These are phyloP conservation scores for Simplicillium sp. DNA, from an alignment of 2,329 filamentous ascomycete genomes.

Conservation along the genomic window DNA sequence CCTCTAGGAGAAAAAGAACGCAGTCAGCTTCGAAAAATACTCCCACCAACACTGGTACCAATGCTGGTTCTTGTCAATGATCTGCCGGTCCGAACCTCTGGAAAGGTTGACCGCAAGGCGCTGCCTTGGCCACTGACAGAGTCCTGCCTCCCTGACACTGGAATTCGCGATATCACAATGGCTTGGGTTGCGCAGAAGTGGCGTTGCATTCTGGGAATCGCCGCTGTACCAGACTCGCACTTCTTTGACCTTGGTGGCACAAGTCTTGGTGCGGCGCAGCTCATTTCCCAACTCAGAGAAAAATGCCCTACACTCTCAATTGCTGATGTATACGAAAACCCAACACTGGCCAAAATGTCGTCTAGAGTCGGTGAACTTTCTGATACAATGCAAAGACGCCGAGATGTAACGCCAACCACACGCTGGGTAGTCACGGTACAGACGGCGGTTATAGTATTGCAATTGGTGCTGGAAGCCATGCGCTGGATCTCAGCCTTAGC, in stretches of 20 bases:
- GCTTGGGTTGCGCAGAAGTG: conserved; percentile 12
- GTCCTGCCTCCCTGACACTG: not conserved
- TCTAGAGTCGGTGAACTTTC: conserved; percentile 9
- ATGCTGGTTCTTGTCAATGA: conserved; percentile 11
- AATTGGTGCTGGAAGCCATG: conserved; percentile 7
- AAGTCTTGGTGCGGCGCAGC: conserved; percentile 13
- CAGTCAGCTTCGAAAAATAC: conserved; percentile 4
- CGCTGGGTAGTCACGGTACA: conserved; percentile 10
- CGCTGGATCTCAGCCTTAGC: conserved; percentile 7
- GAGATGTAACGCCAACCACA: conserved; percentile 10
- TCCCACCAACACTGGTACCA: conserved; percentile 11
- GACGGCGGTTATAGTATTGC: conserved; percentile 6
- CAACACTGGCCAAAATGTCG: conserved; percentile 9
- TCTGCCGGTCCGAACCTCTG: conserved; percentile 11
- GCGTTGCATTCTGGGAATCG: conserved; percentile 10
- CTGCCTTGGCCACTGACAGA: conserved; percentile 6
- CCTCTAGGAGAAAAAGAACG: conserved; percentile 1
- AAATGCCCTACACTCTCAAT: conserved; percentile 11
- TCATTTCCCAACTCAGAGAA: conserved; percentile 11
- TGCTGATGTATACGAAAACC: conserved; percentile 12
- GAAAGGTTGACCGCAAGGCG: conserved; percentile 13
- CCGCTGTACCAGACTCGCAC: conserved; percentile 6
- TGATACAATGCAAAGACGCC: conserved; percentile 5
- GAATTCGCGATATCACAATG: conserved; percentile 2
- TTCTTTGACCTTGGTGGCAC: conserved; percentile 14